Percentiles rank a stretch among this genome's conserved stretches.
Evolutionary conservation across 345 rosid species (phyloP).

Genomic region (Cardiospermum halicacabum): DNA sequence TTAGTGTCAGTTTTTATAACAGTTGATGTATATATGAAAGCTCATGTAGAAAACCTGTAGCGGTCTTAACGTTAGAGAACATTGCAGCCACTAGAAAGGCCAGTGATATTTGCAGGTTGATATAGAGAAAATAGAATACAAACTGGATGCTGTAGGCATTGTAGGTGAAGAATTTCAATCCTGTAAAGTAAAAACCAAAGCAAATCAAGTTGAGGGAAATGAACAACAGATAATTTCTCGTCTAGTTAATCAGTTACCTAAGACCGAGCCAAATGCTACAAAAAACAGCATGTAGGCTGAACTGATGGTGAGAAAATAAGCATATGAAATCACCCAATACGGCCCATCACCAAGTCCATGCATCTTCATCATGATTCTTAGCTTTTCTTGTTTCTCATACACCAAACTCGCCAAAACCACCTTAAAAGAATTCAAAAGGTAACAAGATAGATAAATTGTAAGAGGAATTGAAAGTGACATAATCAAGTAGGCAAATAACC

Average conservation of each 20-base stretch:
- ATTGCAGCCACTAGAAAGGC: constrained; percentile 64
- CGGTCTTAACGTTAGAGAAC: constrained; percentile 76
- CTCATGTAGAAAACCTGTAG: constrained; percentile 63
- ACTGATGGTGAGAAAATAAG: constrained; percentile 69
- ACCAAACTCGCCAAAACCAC: constrained; percentile 66
- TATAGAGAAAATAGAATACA: constrained; percentile 58
- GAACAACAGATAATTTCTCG: constrained; percentile 1
- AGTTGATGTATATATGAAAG: constrained; percentile 4
- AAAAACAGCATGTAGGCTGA: constrained; percentile 54
- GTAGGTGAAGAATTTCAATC: constrained; percentile 65
- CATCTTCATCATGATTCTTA: constrained; percentile 95
- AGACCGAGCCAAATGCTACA: constrained; percentile 64
- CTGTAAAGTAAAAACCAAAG: constrained; percentile 38
- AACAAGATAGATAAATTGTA: background rate
- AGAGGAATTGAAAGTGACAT: background rate
- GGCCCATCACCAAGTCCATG: constrained; percentile 95
- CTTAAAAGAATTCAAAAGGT: constrained; percentile 31
- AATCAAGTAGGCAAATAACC: background rate
- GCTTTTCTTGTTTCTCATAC: constrained; percentile 73
- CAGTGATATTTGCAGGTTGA: constrained; percentile 77
- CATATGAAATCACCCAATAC: constrained; percentile 80
- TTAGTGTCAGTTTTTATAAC: constrained; percentile 6
- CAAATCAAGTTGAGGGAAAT: constrained; percentile 19
- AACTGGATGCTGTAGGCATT: constrained; percentile 72
- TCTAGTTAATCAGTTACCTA: constrained; percentile 38